Conservation (phyloP, 805 yeast species). For the Candida hispaniensis region DNA sequence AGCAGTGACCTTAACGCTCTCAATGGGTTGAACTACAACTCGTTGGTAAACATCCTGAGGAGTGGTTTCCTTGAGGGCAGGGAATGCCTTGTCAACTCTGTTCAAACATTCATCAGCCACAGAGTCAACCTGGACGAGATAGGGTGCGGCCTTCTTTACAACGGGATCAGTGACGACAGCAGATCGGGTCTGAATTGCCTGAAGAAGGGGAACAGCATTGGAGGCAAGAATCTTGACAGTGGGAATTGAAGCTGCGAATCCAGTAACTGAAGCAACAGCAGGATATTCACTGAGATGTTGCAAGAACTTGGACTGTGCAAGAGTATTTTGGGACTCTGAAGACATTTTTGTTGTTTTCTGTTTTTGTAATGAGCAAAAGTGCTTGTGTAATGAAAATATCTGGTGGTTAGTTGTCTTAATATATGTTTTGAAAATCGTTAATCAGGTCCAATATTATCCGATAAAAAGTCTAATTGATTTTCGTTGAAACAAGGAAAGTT, state of each 20-base stretch:
- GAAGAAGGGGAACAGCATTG: slow-evolving; percentile 48
- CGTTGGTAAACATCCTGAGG: slow-evolving; percentile 43
- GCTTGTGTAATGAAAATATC: too few species aligned
- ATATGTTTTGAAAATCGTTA: too few species aligned
- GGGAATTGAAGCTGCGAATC: slow-evolving; percentile 49
- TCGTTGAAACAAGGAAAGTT: too few species aligned
- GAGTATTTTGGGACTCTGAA: slow-evolving; percentile 20
- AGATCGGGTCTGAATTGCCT: slow-evolving; percentile 30
- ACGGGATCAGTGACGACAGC: slow-evolving; percentile 28
- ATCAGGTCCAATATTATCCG: too few species aligned
- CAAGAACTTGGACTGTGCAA: slow-evolving; percentile 32
- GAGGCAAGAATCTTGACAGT: slow-evolving; percentile 47
- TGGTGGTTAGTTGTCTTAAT: too few species aligned
- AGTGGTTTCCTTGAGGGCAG: slow-evolving; percentile 45
- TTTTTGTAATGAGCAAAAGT: too few species aligned
- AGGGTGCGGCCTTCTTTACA: slow-evolving; percentile 34
- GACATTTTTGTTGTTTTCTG: too few species aligned
- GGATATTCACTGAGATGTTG: slow-evolving; percentile 43
- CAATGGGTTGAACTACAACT: slow-evolving; percentile 31
- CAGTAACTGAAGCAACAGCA: slow-evolving; percentile 48
- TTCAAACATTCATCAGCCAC: slow-evolving; percentile 45
- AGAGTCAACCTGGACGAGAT: slow-evolving; percentile 40
- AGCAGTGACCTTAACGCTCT: slow-evolving; percentile 29
- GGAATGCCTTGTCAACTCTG: slow-evolving; percentile 47
- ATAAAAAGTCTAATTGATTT: too few species aligned